Base-by-base conservation (phyloP, 2,329 filamentous ascomycete species). In the Grosmannia clavigera region DNA sequence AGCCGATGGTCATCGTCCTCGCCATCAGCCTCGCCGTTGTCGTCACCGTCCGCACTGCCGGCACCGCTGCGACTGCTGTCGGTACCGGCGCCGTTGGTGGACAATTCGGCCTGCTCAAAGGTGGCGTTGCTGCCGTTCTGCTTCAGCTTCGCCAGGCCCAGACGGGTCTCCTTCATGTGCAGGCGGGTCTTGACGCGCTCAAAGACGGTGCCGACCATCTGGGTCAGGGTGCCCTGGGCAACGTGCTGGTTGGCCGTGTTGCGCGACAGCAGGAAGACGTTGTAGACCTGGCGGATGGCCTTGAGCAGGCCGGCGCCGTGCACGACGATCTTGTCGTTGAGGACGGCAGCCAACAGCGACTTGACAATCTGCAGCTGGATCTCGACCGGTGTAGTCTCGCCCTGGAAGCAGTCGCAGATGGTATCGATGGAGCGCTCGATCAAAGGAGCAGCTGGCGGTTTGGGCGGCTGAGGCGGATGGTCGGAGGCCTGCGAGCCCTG, bases 131-230 rank as follows among this genome's bases (percentile, higher is more conserved):
- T 83, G 25, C 76, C 76, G 68, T 76, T 77, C 58, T 76, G 74
- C 66, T 78, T 81, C 33, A 81, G 71, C 64, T 76, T 80, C 25
- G 74, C 70, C 11, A 83, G 70, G 66, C 81, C 83, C 60, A 87
- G 67, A 25, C 90, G 83, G 43, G 88, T 80, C 69, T 96, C 92
- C 72, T 96, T 96, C 77, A 91, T 84, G 61, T 92, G 86, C 63
- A 99, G 76, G 58, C 94, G 82, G 1, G 83, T 82, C 75, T 94
- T 95, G 64, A 99, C 92, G 63, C 94, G 80, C 73, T 99, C 94
- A 68, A 99, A 99, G 3, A 99, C 94, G 1, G 92, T 97, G 65
- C 92, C 92, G 48, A 97, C 90, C 94, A 99, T 99, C 74, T 99
- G 94, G 3, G 92, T 96, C 68, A 99, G 77, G 4, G 94, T 96